These are phyloP conservation scores for Lentinus brumalis DNA, from an alignment of 768 basidiomycete genomes.

Conservation along the genomic window DNA sequence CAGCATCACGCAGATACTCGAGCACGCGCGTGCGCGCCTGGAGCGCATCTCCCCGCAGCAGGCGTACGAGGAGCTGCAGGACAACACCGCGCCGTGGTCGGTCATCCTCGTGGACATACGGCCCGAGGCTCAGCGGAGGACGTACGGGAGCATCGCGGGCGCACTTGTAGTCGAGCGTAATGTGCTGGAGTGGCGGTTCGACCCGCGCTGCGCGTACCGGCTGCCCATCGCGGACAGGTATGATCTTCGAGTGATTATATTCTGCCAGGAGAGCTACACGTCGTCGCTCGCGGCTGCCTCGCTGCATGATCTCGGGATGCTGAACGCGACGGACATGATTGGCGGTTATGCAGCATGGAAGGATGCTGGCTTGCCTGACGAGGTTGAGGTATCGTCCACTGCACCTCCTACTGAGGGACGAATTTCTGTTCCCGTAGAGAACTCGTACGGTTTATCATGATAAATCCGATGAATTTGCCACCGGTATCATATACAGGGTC, in stretches of 20 bases:
- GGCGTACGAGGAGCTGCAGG: conserved; percentile 61
- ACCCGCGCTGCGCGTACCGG: conserved; percentile 59
- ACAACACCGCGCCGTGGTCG: conserved; percentile 50
- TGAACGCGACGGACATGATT: conserved; percentile 76
- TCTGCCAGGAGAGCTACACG: conserved; percentile 74
- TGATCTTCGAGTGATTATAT: conserved; percentile 71
- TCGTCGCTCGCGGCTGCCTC: conserved; percentile 73
- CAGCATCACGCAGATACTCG: conserved; percentile 58
- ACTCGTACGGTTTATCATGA: too few species aligned
- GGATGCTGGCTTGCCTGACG: conserved; percentile 60
- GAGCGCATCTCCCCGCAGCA: conserved; percentile 62
- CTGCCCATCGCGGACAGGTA: conserved; percentile 73
- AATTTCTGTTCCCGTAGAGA: neutral
- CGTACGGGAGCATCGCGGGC: conserved; percentile 62
- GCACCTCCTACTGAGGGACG: conserved; percentile 14
- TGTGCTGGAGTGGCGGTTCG: conserved; percentile 79
- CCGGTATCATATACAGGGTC: too few species aligned
- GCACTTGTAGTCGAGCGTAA: conserved; percentile 77
- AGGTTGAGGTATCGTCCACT: conserved; percentile 20
- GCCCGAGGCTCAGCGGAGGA: conserved; percentile 57
- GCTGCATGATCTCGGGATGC: conserved; percentile 67
- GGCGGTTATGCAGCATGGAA: conserved; percentile 78
- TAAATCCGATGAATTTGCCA: too few species aligned
- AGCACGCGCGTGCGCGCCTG: conserved; percentile 59
- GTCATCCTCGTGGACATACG: conserved; percentile 81